These are phyloP conservation scores for Tricholoma bakamatsutake DNA, from an alignment of 768 basidiomycete species.

Conservation along the genomic window DNA sequence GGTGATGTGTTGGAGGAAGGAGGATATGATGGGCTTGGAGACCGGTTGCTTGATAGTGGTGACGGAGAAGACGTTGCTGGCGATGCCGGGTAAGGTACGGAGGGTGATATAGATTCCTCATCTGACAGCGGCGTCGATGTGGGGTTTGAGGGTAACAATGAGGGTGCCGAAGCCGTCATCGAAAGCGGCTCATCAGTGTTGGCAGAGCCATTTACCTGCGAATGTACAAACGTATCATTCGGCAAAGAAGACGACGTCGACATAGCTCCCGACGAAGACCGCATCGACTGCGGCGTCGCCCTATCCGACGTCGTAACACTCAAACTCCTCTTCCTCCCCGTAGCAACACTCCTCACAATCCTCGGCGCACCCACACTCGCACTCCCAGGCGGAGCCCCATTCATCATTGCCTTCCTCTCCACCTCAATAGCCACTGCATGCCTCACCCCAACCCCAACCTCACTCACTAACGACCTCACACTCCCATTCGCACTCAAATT, in stretches of 20 bases:
- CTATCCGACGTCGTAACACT: slow-evolving; percentile 27
- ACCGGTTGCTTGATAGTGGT: slow-evolving; percentile 3
- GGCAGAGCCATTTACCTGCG: slow-evolving; percentile 6
- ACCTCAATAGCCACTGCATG: slow-evolving; percentile 8
- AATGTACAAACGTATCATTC: slow-evolving; percentile 10
- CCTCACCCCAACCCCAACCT: slow-evolving; percentile 35
- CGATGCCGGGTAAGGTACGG: background rate
- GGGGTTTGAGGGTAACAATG: slow-evolving; percentile 6
- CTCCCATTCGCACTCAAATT: slow-evolving; percentile 48
- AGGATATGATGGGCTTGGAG: background rate
- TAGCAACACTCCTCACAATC: slow-evolving; percentile 51
- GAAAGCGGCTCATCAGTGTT: background rate
- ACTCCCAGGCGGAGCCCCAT: slow-evolving; percentile 7
- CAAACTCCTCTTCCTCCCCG: slow-evolving; percentile 36
- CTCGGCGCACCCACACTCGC: slow-evolving; percentile 31
- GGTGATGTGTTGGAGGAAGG: background rate
- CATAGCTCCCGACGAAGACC: slow-evolving; percentile 1
- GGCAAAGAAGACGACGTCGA: slow-evolving; percentile 8
- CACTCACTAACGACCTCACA: slow-evolving; percentile 40
- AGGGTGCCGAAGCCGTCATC: slow-evolving; percentile 14
- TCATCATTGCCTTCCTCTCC: slow-evolving; percentile 15
- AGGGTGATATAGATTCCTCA: background rate
- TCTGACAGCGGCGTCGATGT: background rate
- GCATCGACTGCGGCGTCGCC: slow-evolving; percentile 14
- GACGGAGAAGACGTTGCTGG: slow-evolving; percentile 3